These are phyloP conservation scores for Gigaspora rosea DNA, from an alignment of 192 early-diverging fungal species.

Conservation along the genomic window DNA sequence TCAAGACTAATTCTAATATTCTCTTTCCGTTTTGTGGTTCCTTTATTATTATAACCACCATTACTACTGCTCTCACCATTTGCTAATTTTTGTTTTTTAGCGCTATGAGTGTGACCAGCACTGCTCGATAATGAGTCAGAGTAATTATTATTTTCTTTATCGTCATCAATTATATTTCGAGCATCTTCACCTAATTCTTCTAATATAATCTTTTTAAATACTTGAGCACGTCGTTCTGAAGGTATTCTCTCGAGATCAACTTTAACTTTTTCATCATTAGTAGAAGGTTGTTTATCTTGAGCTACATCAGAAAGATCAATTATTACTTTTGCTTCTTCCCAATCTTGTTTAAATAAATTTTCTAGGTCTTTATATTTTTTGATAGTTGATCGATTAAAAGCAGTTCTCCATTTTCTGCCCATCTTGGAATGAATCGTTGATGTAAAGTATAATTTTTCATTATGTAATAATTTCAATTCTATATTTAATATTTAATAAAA, in stretches of 20 bases:
- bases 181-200: conserved; percentile 39
- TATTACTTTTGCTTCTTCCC: conserved; percentile 49
- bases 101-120: neutral
- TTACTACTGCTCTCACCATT: neutral
- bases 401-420: neutral
- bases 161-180: conserved; percentile 32
- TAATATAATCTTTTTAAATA: conserved; percentile 43
- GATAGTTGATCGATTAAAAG: conserved; percentile 19
- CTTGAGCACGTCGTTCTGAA: conserved; percentile 43
- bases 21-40: conserved; percentile 38
- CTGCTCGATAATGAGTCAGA: neutral
- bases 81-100: conserved; percentile 18
- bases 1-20: conserved; percentile 44
- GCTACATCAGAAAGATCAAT: conserved; percentile 48
- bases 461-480: conserved; percentile 39
- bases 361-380: conserved; percentile 44
- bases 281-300: conserved; percentile 36
- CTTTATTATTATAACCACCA: neutral
- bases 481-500: neutral
- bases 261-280: conserved; percentile 28
- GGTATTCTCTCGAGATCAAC: conserved; percentile 42
- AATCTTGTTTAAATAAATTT: conserved; percentile 40
- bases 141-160: neutral
- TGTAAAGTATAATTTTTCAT: neutral
- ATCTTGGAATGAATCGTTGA: neutral